Conservation (phyloP, 352 stramenopile genomes). For the Thraustotheca clavata region DNA sequence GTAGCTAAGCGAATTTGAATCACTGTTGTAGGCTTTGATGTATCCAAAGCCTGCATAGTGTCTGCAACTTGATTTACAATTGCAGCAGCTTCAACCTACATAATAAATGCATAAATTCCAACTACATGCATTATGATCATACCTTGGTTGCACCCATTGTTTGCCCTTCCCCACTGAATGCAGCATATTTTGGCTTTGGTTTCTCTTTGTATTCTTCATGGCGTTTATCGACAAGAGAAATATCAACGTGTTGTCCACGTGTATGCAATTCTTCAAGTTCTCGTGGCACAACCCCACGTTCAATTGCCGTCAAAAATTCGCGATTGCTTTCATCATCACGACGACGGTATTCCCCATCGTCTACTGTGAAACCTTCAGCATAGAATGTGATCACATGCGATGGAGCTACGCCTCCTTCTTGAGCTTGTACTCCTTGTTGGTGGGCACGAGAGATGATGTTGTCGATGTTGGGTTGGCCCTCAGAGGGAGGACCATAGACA, state of each 20-base stretch:
- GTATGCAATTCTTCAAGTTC: slow-evolving; percentile 65
- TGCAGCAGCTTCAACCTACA: slow-evolving; percentile 28
- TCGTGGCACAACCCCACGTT: slow-evolving; percentile 58
- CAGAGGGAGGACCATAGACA: slow-evolving; percentile 54
- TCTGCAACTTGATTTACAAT: slow-evolving; percentile 24
- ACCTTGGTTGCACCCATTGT: slow-evolving; percentile 39
- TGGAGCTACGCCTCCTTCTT: slow-evolving; percentile 23
- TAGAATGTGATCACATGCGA: slow-evolving; percentile 78
- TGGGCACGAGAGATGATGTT: slow-evolving; percentile 81
- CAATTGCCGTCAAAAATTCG: slow-evolving; percentile 72
- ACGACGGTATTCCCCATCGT: slow-evolving; percentile 64
- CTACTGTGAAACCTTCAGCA: slow-evolving; percentile 75
- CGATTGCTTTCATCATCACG: slow-evolving; percentile 62
- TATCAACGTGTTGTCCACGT: slow-evolving; percentile 59
- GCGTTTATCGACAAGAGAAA: slow-evolving; percentile 79
- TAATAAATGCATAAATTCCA: neutral
- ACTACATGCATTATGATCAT: slow-evolving; percentile 17
- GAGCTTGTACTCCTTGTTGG: slow-evolving; percentile 36
- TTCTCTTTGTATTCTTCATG: slow-evolving; percentile 73
- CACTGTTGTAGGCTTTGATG: slow-evolving; percentile 79
- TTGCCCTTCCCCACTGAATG: slow-evolving; percentile 78
- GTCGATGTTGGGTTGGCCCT: slow-evolving; percentile 32
- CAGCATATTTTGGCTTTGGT: slow-evolving; percentile 65
- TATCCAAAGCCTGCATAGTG: slow-evolving; percentile 65
- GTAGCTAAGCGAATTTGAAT: slow-evolving; percentile 85